Conservation (phyloP, 306 rosid species). For the Prunus armeniaca region DNA sequence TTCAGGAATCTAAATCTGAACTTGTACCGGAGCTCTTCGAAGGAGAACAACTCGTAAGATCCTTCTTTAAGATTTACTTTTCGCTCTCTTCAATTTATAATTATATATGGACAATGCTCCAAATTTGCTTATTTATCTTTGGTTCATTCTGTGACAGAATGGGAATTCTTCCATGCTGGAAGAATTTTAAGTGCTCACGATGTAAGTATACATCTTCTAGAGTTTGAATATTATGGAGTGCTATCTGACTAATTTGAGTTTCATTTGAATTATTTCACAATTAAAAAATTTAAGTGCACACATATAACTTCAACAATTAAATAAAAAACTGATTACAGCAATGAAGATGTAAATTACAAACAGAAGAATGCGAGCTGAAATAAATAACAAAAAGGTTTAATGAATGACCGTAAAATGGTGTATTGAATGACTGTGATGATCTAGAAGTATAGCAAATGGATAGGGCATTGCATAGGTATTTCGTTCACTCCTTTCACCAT, state of each 20-base stretch:
- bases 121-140: background rate
- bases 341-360: no score
- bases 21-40: constrained; percentile 53
- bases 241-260: background rate
- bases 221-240: background rate
- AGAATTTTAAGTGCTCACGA: constrained; percentile 47
- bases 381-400: no score
- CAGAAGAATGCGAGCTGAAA: no score
- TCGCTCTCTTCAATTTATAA: background rate
- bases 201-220: constrained; percentile 38
- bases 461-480: no score
- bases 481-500: background rate
- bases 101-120: background rate
- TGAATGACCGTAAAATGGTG: no score
- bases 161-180: constrained; percentile 44
- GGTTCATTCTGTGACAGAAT: constrained; percentile 28
- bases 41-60: constrained; percentile 44
- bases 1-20: constrained; percentile 61
- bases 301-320: no score
- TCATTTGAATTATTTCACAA: background rate
- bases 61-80: background rate
- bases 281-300: no score
- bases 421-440: no score
- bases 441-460: no score
- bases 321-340: no score